Percentiles rank a stretch among this genome's conserved stretches.
Conservation (phyloP, 306 rosid genomes). For the Luffa acutangula region DNA sequence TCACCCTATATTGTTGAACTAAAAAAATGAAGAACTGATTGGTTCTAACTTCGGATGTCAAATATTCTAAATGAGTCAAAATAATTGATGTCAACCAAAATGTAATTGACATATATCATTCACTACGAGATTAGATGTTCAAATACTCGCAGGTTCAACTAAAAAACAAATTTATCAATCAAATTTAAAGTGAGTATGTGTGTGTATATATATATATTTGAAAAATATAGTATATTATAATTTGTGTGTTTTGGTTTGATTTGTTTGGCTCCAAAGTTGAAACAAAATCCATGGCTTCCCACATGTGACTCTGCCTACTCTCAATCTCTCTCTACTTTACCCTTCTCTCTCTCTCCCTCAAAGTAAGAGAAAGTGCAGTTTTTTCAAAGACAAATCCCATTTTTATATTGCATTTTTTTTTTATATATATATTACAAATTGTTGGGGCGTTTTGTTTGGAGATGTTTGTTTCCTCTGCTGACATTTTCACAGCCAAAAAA, state of each 20-base stretch:
- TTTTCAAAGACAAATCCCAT: conserved; percentile 26
- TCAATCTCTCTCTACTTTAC: conserved; percentile 34
- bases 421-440: background rate
- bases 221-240: no score
- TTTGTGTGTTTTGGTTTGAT: background rate
- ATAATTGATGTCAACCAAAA: no score
- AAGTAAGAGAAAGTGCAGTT: conserved; percentile 47
- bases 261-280: background rate
- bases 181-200: no score
- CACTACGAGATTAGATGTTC: no score
- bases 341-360: conserved; percentile 30
- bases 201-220: no score
- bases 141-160: no score
- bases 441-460: background rate
- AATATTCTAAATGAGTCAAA: no score
- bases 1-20: no score
- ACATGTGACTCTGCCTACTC: background rate
- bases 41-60: no score
- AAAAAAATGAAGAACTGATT: no score
- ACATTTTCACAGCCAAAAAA: conserved; percentile 11
- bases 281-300: conserved; percentile 1
- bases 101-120: no score
- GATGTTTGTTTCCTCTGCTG: background rate
- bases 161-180: no score
- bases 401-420: conserved; percentile 25